A percentile compares a stretch with the other conserved stretches of the same genome.
phyloP scores from a whole-genome alignment of 2,329 filamentous ascomycete species.

The Elsinoe batatas region DNA sequence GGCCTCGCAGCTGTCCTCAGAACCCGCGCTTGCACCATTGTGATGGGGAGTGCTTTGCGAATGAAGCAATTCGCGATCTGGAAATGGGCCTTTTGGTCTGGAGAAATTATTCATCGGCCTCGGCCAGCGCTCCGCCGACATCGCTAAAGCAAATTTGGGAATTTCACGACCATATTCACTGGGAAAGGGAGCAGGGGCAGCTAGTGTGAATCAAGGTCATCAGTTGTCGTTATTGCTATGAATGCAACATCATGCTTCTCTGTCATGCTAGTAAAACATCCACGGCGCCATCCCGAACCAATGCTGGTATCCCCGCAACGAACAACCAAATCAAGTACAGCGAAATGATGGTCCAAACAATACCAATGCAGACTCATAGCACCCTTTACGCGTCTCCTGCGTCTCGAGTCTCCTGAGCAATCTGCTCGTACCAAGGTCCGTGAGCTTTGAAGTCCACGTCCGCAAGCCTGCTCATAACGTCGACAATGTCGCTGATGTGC shows the following conservation, averaged over 20 bases:
- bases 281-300: not conserved
- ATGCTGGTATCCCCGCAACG: slow-evolving; percentile 7
- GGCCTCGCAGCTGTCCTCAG: not conserved
- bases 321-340: not conserved
- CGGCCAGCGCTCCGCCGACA: slow-evolving; percentile 2
- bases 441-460: slow-evolving; percentile 59
- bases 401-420: slow-evolving; percentile 47
- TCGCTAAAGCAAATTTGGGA: slow-evolving; percentile 1
- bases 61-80: not conserved
- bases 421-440: slow-evolving; percentile 59
- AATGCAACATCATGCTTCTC: not conserved
- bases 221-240: not conserved
- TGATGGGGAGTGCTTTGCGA: not conserved
- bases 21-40: not conserved
- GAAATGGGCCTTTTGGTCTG: not conserved
- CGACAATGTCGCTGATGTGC: slow-evolving; percentile 58
- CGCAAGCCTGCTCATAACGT: slow-evolving; percentile 55
- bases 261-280: not conserved
- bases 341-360: not conserved
- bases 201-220: not conserved
- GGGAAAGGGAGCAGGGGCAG: not conserved
- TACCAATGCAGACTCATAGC: not conserved
- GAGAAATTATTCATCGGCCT: slow-evolving; percentile 10
- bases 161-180: not conserved
- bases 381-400: slow-evolving; percentile 4